These are phyloP conservation scores for Ochetophila trinervis DNA, from an alignment of 306 rosid species.

Conservation along the genomic window DNA sequence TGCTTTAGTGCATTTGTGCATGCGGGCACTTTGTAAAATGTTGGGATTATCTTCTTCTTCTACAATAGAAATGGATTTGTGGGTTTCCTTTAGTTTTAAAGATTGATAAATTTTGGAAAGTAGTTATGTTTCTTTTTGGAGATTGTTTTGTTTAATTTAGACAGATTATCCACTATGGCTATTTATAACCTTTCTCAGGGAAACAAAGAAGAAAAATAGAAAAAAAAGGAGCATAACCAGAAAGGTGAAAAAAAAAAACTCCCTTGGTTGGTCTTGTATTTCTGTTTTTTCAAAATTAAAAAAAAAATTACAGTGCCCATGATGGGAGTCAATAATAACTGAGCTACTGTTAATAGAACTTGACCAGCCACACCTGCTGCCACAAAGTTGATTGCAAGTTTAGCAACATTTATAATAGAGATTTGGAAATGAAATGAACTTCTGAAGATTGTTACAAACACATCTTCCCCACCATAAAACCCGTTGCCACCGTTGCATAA, in stretches of 20 bases:
- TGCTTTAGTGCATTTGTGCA: conserved; percentile 52
- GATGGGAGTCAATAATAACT: conserved; percentile 29
- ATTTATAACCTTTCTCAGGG: too few relatives aligned
- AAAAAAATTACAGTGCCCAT: conserved; percentile 11
- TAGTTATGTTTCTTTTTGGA: too few relatives aligned
- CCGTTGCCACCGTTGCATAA: conserved; percentile 26
- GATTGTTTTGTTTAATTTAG: too few relatives aligned
- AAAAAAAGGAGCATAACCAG: too few relatives aligned
- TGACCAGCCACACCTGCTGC: conserved; percentile 25
- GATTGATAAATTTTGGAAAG: neutral
- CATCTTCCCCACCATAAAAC: conserved; percentile 38
- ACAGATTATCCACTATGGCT: too few relatives aligned
- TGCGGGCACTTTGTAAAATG: conserved; percentile 43
- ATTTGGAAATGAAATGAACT: conserved; percentile 38
- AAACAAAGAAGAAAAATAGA: too few relatives aligned
- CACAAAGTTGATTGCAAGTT: conserved; percentile 30
- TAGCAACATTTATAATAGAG: conserved; percentile 26
- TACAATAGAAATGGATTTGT: conserved; percentile 24
- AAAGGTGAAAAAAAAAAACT: too few relatives aligned
- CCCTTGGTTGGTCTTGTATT: too few relatives aligned
- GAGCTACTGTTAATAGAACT: conserved; percentile 24
- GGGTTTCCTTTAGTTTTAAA: neutral
- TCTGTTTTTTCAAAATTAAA: too few relatives aligned
- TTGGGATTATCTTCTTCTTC: conserved; percentile 13
- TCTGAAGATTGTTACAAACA: conserved; percentile 31